These are phyloP conservation scores for Botrytis porri DNA, from an alignment of 2,329 filamentous ascomycete species.

Conservation along the genomic window DNA sequence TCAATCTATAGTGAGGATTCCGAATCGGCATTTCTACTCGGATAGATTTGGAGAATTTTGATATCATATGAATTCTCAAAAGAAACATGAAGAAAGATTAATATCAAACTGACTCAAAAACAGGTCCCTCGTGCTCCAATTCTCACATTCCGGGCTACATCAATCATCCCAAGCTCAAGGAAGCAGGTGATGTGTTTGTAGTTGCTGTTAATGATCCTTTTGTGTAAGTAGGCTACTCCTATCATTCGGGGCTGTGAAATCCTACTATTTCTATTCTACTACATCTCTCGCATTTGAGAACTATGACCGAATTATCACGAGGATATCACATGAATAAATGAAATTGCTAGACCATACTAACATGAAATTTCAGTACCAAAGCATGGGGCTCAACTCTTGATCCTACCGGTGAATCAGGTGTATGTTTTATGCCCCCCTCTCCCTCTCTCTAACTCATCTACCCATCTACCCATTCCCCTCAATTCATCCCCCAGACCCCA, in stretches of 20 bases:
- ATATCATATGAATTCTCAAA: neutral
- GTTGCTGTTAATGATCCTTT: slow-evolving; percentile 93
- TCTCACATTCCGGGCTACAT: slow-evolving; percentile 85
- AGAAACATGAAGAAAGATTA: too few species aligned
- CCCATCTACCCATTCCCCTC: neutral
- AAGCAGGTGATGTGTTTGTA: slow-evolving; percentile 82
- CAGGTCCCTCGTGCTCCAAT: slow-evolving; percentile 60
- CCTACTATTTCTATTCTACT: too few species aligned
- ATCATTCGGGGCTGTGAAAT: too few species aligned
- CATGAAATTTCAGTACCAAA: slow-evolving; percentile 64
- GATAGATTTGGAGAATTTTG: too few species aligned
- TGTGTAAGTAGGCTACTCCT: slow-evolving; percentile 60
- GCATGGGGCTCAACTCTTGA: slow-evolving; percentile 81
- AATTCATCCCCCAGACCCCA: neutral
- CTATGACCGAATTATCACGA: neutral
- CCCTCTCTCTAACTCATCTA: slow-evolving; percentile 45
- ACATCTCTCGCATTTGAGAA: neutral
- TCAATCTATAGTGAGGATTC: neutral
- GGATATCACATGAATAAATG: too few species aligned
- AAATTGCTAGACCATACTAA: neutral
- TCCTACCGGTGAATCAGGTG: slow-evolving; percentile 68
- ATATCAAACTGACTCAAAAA: neutral
- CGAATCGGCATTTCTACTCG: neutral
- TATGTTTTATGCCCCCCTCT: slow-evolving; percentile 69
- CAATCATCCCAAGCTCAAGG: slow-evolving; percentile 71